phyloP scores from a whole-genome alignment of 148 eudicot species.

The Chenopodium album region DNA sequence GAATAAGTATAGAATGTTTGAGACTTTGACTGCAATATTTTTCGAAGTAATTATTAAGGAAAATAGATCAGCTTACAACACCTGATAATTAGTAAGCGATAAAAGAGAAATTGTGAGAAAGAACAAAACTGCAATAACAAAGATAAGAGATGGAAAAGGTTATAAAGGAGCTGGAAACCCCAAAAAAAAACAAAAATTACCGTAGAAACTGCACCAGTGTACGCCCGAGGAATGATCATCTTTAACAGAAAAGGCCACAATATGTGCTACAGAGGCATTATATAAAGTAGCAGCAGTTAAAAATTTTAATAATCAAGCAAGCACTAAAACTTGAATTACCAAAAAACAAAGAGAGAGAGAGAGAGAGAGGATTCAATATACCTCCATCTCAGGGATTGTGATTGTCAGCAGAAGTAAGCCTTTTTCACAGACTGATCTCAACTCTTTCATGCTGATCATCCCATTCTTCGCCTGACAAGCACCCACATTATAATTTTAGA shows the following conservation, averaged over 20 bases:
- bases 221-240: slow-evolving; percentile 82
- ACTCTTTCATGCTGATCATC: slow-evolving; percentile 52
- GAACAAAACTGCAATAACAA: not conserved
- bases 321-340: not conserved
- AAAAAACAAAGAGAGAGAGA: not conserved
- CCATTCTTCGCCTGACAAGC: slow-evolving; percentile 57
- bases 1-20: not conserved
- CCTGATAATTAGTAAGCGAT: not conserved
- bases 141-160: not conserved
- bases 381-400: slow-evolving; percentile 99
- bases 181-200: slow-evolving; percentile 27
- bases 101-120: not conserved
- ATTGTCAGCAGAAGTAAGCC: slow-evolving; percentile 88
- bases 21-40: not conserved
- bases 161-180: not conserved
- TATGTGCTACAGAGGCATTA: slow-evolving; percentile 63
- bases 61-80: not conserved
- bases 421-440: slow-evolving; percentile 79
- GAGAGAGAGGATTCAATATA: slow-evolving; percentile 17
- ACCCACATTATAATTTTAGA: slow-evolving; percentile 16
- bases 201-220: slow-evolving; percentile 87
- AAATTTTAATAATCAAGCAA: not conserved
- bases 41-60: not conserved
- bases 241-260: slow-evolving; percentile 96
- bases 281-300: not conserved